Conservation (phyloP, 2,329 filamentous ascomycete species). For the Aspergillus phoenicis region DNA sequence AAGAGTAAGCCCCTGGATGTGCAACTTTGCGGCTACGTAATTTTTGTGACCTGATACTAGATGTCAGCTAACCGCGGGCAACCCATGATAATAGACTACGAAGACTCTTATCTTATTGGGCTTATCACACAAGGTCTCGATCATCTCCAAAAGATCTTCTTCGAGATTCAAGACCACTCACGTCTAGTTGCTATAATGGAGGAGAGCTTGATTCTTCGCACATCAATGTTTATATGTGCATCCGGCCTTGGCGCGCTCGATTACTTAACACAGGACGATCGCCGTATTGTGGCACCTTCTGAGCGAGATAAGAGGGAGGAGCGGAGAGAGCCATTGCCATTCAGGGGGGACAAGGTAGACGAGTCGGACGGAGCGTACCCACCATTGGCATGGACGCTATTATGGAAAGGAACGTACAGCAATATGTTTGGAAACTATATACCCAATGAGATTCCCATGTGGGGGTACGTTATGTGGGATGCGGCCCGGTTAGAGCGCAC, state of each 20-base stretch:
- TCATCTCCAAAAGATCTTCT: no score
- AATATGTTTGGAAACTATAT: neutral
- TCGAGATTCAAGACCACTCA: neutral
- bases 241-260: neutral
- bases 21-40: no score
- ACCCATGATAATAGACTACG: no score
- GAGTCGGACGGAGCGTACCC: constrained; percentile 1
- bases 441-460: constrained; percentile 4
- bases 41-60: no score
- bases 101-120: no score
- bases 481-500: constrained; percentile 17
- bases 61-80: no score
- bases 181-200: neutral
- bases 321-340: constrained; percentile 9
- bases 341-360: constrained; percentile 2
- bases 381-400: constrained; percentile 15
- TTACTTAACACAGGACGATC: neutral
- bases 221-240: neutral
- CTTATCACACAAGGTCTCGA: no score
- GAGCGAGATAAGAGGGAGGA: neutral
- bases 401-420: constrained; percentile 15
- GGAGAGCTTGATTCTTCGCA: neutral
- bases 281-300: neutral
- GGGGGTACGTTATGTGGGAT: constrained; percentile 30
- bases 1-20: no score